Base-by-base conservation (phyloP, 2,329 filamentous ascomycete species). In the Onygena corvina region DNA sequence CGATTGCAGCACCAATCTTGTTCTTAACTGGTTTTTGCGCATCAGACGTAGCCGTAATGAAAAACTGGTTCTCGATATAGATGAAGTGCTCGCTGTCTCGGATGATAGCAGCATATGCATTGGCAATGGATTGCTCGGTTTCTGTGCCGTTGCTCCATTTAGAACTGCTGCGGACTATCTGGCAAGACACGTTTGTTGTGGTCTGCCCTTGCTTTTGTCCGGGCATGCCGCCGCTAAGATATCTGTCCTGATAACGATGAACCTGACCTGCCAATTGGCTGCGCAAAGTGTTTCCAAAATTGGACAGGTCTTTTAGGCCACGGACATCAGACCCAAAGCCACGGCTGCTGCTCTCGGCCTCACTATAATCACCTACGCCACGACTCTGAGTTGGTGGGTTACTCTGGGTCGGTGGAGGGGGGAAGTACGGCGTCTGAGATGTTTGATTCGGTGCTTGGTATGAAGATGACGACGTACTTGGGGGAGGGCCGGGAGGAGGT, bases 11-110 rank as follows among this genome's bases (percentile, higher is more conserved):
- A 9, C 92, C 92, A 48, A 98, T 84, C 14, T 80, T 83, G 62
- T 98, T 98, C 65, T 87, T 81, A 20, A 96, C 60, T 33, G 68
- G 63, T 50, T 68, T 70, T 63, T 95, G 89, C 30, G 94, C 68
- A n/a, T 92, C 82, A 6, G 87, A 87, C 0, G 90, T 96, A 0
- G 92, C 86, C 1, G 88, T 93, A 62, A 93, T 95, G 73, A 96
- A 98, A 71, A 96, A 96, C 60, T 98, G 92, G 60, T 96, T 96
- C 65, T 98, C 92, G 53, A 98, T 94, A 69, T 96, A 98, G 20
- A 98, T 84, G 58, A 80, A 95, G 63, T 96, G 90, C 66, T 95
- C 72, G 48, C 50, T 57, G 47, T 86, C 86, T 46, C 82, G 74
- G 58, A 96, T 96, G 25, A 93, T 71, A 54, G 94, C 86, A 60